Base-by-base conservation (phyloP, 2,329 filamentous ascomycete species). In the Mollisia scopiformis region DNA sequence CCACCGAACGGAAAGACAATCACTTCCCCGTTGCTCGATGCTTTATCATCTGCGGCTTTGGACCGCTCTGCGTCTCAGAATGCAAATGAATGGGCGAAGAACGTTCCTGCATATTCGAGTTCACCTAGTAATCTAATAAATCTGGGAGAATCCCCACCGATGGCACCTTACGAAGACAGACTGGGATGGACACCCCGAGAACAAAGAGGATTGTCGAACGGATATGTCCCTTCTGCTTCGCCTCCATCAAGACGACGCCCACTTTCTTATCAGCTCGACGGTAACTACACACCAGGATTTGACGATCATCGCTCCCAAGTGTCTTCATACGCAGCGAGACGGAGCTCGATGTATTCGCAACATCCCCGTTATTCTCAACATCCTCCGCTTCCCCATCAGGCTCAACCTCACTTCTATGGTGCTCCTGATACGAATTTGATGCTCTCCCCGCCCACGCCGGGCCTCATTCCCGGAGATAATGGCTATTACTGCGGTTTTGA, bases 401-500 rank as follows among this genome's bases (percentile, higher is more conserved):
- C 88, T 1, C 91, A 93, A 74, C 76, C 90, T 19, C 90, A 93
- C 76, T 94, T 91, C 74, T 93, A 92, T 72, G 84, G 88, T 47
- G 82, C 87, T 0, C 89, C 90, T 0, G 89, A 93, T 66, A 80
- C 93, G 31, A 89, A 94, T 67, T 79, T 86, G 41, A 78, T 80
- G 6, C 70, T 88, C 51, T 72, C 77, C 66, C 78, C 78, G 57
- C 75, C 78, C 16, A 79, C 78, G 46, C 77, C 82, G 19, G 84
- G 83, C 10, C 78, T 88, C 70, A 83, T 83, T 66, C 83, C 88
- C 2, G 88, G 88, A 2, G 86, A 88, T 37, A 84, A 84, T 47
- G 91, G 90, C 7, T 92, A 90, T 67, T 91, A 89, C 73, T 95
- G 92, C 72, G 88, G 89, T 6, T 93, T 96, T 69, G 93, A 97